These are phyloP conservation scores for Kodamaea arcana DNA, from an alignment of 1,139 yeast species.

Conservation along the genomic window DNA sequence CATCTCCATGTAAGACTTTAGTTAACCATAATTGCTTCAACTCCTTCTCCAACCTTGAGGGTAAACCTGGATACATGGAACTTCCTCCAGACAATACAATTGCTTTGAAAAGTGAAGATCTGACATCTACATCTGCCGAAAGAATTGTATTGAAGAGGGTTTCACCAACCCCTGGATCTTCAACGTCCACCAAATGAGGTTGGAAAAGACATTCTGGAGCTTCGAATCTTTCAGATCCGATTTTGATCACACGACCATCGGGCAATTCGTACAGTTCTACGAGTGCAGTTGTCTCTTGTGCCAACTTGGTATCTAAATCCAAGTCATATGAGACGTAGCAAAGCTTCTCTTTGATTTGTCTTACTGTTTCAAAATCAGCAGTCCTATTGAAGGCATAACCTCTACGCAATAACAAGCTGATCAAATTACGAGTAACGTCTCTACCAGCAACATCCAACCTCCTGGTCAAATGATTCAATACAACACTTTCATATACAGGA, in stretches of 20 bases:
- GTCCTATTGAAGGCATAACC: constrained; percentile 98
- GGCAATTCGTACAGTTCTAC: constrained; percentile 92
- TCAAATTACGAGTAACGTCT: constrained; percentile 92
- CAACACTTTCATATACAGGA: constrained; percentile 96
- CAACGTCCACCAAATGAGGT: constrained; percentile 94
- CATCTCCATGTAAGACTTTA: constrained; percentile 80
- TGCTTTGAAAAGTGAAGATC: constrained; percentile 84
- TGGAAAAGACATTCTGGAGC: constrained; percentile 99
- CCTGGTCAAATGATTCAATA: constrained; percentile 85
- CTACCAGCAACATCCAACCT: constrained; percentile 97
- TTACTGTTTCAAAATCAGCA: constrained; percentile 97
- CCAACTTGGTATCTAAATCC: constrained; percentile 79
- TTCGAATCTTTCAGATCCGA: constrained; percentile 94
- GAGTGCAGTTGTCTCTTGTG: constrained; percentile 90
- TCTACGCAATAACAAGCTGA: constrained; percentile 83
- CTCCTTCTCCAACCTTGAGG: constrained; percentile 92
- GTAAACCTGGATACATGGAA: constrained; percentile 97
- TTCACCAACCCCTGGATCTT: constrained; percentile 97
- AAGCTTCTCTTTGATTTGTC: constrained; percentile 93
- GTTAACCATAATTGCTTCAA: constrained; percentile 95
- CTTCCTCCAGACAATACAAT: constrained; percentile 97
- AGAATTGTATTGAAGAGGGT: constrained; percentile 87
- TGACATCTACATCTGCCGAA: constrained; percentile 88
- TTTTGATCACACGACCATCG: constrained; percentile 90
- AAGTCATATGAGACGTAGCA: constrained; percentile 95